A percentile compares a stretch with the other conserved stretches of the same genome.
These are phyloP conservation scores for Ocimum tenuiflorum DNA, from an alignment of 257 asterid genomes.

Conservation along the genomic window DNA sequence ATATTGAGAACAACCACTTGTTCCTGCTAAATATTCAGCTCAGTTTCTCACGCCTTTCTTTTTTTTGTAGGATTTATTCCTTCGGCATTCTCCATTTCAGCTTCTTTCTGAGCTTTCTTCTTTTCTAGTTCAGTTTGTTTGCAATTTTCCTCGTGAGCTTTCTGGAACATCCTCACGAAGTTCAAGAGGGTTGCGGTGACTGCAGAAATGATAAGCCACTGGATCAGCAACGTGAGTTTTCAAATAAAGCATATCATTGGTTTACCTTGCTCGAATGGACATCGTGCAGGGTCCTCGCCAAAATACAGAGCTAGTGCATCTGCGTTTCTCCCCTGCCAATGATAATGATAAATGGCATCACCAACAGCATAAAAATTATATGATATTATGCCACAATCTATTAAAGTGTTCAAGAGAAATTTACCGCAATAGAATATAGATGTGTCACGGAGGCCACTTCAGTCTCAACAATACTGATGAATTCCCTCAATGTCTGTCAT, in stretches of 20 bases:
- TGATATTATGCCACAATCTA: constrained; percentile 4
- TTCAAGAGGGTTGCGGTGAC: constrained; percentile 85
- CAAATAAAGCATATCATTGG: neutral
- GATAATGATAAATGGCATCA: constrained; percentile 5
- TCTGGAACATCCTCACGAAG: constrained; percentile 81
- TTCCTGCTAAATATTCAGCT: neutral
- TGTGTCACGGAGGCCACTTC: constrained; percentile 66
- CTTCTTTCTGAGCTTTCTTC: constrained; percentile 31
- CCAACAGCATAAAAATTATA: neutral
- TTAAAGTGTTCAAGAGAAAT: constrained; percentile 1
- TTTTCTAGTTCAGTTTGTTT: constrained; percentile 91
- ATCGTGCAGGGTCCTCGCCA: constrained; percentile 92
- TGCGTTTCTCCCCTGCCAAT: constrained; percentile 87
- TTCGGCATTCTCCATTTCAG: constrained; percentile 68
- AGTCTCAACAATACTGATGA: constrained; percentile 66
- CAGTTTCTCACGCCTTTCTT: constrained; percentile 50
- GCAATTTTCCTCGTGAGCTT: constrained; percentile 87
- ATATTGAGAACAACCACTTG: too few relatives aligned
- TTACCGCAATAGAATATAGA: constrained; percentile 86
- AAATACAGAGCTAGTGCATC: constrained; percentile 93
- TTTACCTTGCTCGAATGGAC: constrained; percentile 97
- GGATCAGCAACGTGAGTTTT: constrained; percentile 22
- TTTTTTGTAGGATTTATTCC: constrained; percentile 38
- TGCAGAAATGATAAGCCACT: constrained; percentile 32
- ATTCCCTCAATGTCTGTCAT: constrained; percentile 72